Evolutionary conservation across 306 rosid genomes (phyloP).

Genomic region (Vigna nakashimae): DNA sequence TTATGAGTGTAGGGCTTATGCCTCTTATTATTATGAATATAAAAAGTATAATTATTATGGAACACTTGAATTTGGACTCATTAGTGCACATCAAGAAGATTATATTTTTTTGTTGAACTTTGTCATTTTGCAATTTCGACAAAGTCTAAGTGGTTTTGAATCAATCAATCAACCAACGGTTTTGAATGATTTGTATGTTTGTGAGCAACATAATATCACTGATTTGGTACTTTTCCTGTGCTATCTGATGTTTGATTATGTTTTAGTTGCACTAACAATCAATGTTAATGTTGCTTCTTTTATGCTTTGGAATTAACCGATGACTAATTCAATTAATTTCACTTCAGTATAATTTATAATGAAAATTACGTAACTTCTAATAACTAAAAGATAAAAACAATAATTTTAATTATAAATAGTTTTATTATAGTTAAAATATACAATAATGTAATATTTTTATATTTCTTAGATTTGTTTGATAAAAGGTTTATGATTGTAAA

Average conservation of each 20-base stretch:
- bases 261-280: neutral
- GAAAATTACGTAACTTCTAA: no score
- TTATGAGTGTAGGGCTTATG: neutral
- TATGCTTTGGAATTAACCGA: neutral
- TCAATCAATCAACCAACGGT: constrained; percentile 9
- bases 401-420: no score
- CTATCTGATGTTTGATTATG: constrained; percentile 36
- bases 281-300: neutral
- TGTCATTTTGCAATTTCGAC: constrained; percentile 32
- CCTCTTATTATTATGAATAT: constrained; percentile 10
- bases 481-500: no score
- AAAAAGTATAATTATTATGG: neutral
- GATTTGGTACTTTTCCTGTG: constrained; percentile 20
- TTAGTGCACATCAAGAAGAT: neutral
- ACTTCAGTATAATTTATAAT: no score
- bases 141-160: constrained; percentile 33
- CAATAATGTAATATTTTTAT: no score
- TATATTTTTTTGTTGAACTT: constrained; percentile 11
- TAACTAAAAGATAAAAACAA: no score
- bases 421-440: no score
- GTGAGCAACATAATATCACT: neutral
- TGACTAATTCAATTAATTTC: neutral
- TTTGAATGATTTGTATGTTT: neutral
- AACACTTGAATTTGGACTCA: constrained; percentile 42
- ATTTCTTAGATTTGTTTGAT: no score